Conservation (phyloP, 2,329 filamentous ascomycete species). For the Scedosporium minutisporum region DNA sequence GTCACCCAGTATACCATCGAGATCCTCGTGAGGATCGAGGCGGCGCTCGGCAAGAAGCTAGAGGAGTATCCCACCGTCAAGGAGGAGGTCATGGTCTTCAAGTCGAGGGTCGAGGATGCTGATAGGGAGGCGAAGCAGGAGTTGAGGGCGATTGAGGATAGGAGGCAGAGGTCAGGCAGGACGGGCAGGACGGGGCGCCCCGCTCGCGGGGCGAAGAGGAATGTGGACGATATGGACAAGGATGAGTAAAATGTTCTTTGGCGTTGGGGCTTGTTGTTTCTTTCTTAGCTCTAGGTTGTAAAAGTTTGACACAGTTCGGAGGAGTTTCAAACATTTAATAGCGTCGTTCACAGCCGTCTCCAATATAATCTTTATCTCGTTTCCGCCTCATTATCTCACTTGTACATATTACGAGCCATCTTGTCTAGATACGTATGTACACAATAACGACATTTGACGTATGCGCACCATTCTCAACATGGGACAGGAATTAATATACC, state of each 20-base stretch:
- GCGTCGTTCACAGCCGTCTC: no score
- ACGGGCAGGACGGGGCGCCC: conserved; percentile 32
- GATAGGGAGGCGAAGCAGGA: conserved; percentile 69
- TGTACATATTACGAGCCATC: no score
- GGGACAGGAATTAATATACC: neutral
- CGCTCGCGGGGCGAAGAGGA: conserved; percentile 33
- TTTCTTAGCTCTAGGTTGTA: no score
- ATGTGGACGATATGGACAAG: conserved; percentile 58
- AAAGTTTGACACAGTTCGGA: no score
- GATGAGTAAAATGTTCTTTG: conserved; percentile 51
- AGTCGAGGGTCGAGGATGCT: conserved; percentile 68
- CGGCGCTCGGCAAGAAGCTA: conserved; percentile 69
- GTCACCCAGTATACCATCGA: conserved; percentile 85
- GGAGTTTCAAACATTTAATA: no score
- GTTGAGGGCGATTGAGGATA: conserved; percentile 72
- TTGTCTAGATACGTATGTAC: no score
- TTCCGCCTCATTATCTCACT: no score
- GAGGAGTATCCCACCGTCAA: conserved; percentile 59
- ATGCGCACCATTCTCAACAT: no score
- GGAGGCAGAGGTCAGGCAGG: conserved; percentile 41
- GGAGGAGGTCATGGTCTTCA: conserved; percentile 79
- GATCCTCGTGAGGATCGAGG: conserved; percentile 72
- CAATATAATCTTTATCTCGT: no score
- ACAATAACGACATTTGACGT: no score
- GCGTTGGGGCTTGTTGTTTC: no score